Conservation (phyloP, 2,329 filamentous ascomycete genomes). For the Exophiala viscosa region DNA sequence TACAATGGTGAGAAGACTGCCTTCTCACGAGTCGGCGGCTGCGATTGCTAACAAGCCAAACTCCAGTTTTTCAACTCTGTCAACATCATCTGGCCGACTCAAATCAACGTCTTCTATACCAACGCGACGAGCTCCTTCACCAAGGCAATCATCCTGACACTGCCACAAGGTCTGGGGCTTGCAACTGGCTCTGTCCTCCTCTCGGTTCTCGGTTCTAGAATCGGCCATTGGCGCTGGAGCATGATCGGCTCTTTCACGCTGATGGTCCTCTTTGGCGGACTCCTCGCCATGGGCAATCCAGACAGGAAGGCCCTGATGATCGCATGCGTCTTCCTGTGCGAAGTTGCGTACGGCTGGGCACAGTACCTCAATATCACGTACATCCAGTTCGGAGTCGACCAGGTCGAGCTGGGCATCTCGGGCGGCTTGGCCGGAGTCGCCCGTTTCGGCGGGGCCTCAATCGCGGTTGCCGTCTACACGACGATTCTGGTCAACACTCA, state of each 20-base stretch:
- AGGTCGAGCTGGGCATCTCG: constrained; percentile 46
- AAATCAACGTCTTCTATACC: not conserved
- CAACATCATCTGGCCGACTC: constrained; percentile 40
- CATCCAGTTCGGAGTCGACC: constrained; percentile 48
- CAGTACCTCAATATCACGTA: constrained; percentile 48
- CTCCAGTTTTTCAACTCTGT: constrained; percentile 27
- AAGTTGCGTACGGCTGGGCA: constrained; percentile 47
- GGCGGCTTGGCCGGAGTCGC: constrained; percentile 44
- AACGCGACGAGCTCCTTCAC: not conserved
- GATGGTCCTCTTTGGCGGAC: constrained; percentile 48
- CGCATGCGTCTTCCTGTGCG: constrained; percentile 47
- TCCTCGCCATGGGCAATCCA: constrained; percentile 44
- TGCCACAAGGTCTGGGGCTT: not conserved
- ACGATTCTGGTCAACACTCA: constrained; percentile 35
- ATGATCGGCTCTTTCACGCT: constrained; percentile 41
- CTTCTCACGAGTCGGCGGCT: too few relatives aligned
- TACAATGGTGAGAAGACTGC: too few relatives aligned
- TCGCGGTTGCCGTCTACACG: constrained; percentile 42
- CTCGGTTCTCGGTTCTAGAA: not conserved
- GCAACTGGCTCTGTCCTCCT: not conserved
- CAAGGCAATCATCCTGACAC: not conserved
- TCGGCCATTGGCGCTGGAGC: constrained; percentile 45
- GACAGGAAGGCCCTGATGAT: constrained; percentile 45
- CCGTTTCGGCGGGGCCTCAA: constrained; percentile 41
- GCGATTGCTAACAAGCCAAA: constrained; percentile 38